Evolutionary conservation across 164 flowering plant genomes (phyloP), one percentile per base, ranked within the genome.

Genomic region (Macadamia tetraphylla): DNA sequence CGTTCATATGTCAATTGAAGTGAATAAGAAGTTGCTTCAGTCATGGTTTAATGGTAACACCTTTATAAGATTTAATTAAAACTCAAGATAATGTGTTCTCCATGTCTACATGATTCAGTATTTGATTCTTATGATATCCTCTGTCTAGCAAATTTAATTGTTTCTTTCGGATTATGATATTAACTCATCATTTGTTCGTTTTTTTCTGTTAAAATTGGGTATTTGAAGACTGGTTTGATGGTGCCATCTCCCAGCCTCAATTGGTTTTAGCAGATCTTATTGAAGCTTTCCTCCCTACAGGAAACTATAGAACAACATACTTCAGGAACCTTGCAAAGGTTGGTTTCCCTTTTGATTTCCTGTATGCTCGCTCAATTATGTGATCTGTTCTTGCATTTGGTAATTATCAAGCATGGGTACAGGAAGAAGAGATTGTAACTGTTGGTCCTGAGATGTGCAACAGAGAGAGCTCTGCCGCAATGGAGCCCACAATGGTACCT

Each of bases 221-320:
- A 61, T 57, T 67, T 9, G 69, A 73, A 91, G 98, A 91, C 70
- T 94, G 97, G 96, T 81, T 60, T 51, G 85, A 94, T 67, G 89
- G 92, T 64, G 99, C 91, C 7, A 75, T 90, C 58, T 89, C 99
- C 9, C 99, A 94, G 69, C 99, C 98, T 32, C 97, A 94, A 55
- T 70, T 92, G 70, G 95, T 88, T 31, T 70, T 94, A 62, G 98
- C 91, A 6, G 99, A 94, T 79, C 78, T 94, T 13, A 61, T 88
- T 35, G 94, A 94, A 80, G 96, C 81, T 18, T 70, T 89, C 58
- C 88, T 83, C 71, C 98, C 96, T 4, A 83, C 94, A 0, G 92
- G 90, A 72, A 87, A 86, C 69, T 90, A 90, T 79, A 84, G 82
- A 0, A 89, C 90, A 0, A 83, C 87, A 43, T 92, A 79, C 70